phyloP scores from a whole-genome alignment of 495 filamentous ascomycete genomes.

The Xylaria curta region DNA sequence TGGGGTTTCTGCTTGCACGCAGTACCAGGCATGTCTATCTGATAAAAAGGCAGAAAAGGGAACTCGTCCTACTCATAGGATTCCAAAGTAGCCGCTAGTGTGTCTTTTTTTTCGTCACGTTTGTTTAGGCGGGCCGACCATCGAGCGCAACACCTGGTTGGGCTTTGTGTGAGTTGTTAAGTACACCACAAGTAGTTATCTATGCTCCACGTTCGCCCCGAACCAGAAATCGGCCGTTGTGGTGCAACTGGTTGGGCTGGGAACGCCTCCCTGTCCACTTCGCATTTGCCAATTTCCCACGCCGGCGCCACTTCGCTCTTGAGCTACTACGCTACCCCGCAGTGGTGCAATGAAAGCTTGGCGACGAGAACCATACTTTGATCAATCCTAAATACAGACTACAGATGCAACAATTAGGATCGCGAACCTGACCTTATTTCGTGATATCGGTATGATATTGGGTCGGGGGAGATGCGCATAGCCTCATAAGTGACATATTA shows the following conservation, averaged over 20 bases:
- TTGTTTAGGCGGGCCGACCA: constrained; percentile 3
- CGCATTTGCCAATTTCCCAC: constrained; percentile 23
- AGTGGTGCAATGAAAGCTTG: constrained; percentile 11
- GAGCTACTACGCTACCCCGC: constrained; percentile 23
- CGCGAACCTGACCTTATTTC: background rate
- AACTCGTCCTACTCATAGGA: constrained; percentile 3
- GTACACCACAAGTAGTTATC: no score
- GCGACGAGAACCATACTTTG: constrained; percentile 11
- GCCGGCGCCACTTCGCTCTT: constrained; percentile 16
- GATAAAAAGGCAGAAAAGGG: constrained; percentile 1
- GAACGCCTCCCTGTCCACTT: constrained; percentile 12
- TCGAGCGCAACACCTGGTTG: constrained; percentile 9
- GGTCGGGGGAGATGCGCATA: background rate
- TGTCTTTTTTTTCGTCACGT: constrained; percentile 8
- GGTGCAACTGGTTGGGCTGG: constrained; percentile 10
- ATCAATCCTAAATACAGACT: background rate
- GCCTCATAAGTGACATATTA: background rate
- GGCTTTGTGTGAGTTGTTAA: constrained; percentile 3
- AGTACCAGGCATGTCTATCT: background rate
- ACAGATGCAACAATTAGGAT: background rate
- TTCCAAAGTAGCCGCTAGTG: background rate
- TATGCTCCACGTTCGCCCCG: constrained; percentile 13
- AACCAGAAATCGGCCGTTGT: constrained; percentile 16
- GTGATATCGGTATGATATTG: background rate
- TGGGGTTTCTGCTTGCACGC: background rate